Conservation (phyloP, 2,329 filamentous ascomycete species). For the Aschersonia sp. region DNA sequence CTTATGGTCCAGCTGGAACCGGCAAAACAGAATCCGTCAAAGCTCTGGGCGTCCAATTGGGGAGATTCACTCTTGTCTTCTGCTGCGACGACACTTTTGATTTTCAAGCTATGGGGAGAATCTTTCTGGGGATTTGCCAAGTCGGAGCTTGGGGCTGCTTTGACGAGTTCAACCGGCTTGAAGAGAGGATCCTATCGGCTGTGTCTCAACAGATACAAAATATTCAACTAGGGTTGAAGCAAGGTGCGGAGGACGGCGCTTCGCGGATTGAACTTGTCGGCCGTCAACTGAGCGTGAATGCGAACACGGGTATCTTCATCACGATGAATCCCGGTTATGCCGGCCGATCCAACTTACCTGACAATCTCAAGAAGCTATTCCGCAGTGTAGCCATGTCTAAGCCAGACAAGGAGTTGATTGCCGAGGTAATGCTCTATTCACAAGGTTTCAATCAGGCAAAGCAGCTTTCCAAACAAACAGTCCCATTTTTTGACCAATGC, state of each 20-base stretch:
- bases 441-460: slow-evolving; percentile 98
- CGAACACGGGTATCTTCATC: slow-evolving; percentile 96
- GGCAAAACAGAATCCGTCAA: slow-evolving; percentile 99
- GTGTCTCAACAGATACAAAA: slow-evolving; percentile 99
- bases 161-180: slow-evolving; percentile 98
- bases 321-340: slow-evolving; percentile 99
- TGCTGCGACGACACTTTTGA: slow-evolving; percentile 99
- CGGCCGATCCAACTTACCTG: slow-evolving; percentile 90
- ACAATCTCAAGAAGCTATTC: slow-evolving; percentile 99
- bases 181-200: slow-evolving; percentile 92
- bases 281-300: slow-evolving; percentile 76
- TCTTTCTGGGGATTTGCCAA: slow-evolving; percentile 97
- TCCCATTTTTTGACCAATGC: slow-evolving; percentile 96
- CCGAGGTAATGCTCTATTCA: slow-evolving; percentile 99
- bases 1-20: slow-evolving; percentile 92
- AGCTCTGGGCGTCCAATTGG: slow-evolving; percentile 87
- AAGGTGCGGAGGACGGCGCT: slow-evolving; percentile 65
- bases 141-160: slow-evolving; percentile 99
- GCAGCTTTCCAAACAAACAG: slow-evolving; percentile 81
- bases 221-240: slow-evolving; percentile 89
- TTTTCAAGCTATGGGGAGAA: slow-evolving; percentile 98
- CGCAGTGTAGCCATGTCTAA: slow-evolving; percentile 99
- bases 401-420: slow-evolving; percentile 97
- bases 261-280: slow-evolving; percentile 90
- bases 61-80: slow-evolving; percentile 95